These are phyloP conservation scores for Rhytidhysteron rufulum DNA, from an alignment of 2,329 filamentous ascomycete species.

Conservation along the genomic window DNA sequence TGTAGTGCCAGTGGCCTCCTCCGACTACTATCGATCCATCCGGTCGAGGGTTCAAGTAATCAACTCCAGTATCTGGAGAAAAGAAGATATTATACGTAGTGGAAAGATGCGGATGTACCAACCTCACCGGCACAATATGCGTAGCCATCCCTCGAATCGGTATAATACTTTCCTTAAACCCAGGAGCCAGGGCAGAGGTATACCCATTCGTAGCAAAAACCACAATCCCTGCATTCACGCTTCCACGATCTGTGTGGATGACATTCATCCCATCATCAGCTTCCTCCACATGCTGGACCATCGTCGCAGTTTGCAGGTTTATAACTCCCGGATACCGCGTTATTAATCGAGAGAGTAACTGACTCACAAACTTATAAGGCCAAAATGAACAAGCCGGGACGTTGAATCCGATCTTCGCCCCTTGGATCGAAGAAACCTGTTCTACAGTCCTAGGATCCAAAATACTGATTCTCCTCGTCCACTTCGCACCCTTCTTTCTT, in stretches of 20 bases:
- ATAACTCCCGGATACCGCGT: slow-evolving; percentile 9
- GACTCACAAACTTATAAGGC: slow-evolving; percentile 28
- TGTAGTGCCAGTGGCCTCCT: slow-evolving; percentile 38
- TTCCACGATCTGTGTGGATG: slow-evolving; percentile 18
- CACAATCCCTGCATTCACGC: slow-evolving; percentile 14
- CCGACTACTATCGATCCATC: slow-evolving; percentile 47
- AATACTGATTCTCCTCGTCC: slow-evolving; percentile 14
- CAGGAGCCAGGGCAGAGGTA: slow-evolving; percentile 18
- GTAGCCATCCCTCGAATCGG: slow-evolving; percentile 29
- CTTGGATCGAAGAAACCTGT: slow-evolving; percentile 15
- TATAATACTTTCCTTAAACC: slow-evolving; percentile 36
- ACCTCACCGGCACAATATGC: slow-evolving; percentile 11
- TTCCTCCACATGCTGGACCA: slow-evolving; percentile 8
- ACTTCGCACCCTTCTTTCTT: slow-evolving; percentile 7
- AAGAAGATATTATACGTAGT: slow-evolving; percentile 25
- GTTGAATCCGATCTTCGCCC: slow-evolving; percentile 17
- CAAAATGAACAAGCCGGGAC: slow-evolving; percentile 15
- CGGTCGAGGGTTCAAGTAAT: slow-evolving; percentile 40
- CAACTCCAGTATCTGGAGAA: slow-evolving; percentile 3
- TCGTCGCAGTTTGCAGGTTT: slow-evolving; percentile 24
- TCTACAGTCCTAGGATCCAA: slow-evolving; percentile 9
- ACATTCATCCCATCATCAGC: slow-evolving; percentile 5
- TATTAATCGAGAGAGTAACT: slow-evolving; percentile 14
- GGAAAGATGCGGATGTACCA: slow-evolving; percentile 14
- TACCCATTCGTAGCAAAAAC: slow-evolving; percentile 27